These are phyloP conservation scores for Licmophora abbreviata DNA, from an alignment of 108 stramenopile species.

Conservation along the genomic window DNA sequence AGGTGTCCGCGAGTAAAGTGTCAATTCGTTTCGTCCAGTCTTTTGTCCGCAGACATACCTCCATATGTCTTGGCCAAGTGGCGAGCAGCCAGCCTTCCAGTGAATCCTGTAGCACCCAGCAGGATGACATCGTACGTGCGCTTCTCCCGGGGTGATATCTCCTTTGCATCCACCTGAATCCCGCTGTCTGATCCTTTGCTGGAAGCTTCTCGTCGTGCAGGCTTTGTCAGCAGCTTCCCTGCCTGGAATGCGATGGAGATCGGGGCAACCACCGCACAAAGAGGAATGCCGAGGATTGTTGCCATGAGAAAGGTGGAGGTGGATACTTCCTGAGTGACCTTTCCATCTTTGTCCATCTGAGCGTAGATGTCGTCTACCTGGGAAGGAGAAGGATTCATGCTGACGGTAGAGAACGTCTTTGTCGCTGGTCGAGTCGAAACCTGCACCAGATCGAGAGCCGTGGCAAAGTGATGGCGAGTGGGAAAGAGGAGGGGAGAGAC, in stretches of 20 bases:
- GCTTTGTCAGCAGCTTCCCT: conserved; percentile 11
- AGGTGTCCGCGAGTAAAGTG: too few relatives aligned
- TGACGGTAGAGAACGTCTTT: too few relatives aligned
- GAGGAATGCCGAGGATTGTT: conserved; percentile 17
- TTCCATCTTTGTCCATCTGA: conserved; percentile 6
- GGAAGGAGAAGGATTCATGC: too few relatives aligned
- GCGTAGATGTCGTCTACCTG: conserved; percentile 9
- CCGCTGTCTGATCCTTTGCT: conserved; percentile 4
- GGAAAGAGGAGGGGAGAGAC: too few relatives aligned
- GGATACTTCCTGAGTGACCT: conserved; percentile 6
- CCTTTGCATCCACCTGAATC: conserved; percentile 10
- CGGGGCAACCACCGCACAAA: conserved; percentile 27
- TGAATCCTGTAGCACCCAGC: conserved; percentile 86
- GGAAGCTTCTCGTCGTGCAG: conserved; percentile 5
- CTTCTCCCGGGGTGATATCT: conserved; percentile 26
- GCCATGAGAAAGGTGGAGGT: conserved; percentile 4
- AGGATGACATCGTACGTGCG: conserved; percentile 75
- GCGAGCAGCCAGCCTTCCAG: conserved; percentile 62
- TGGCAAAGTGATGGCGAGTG: too few relatives aligned
- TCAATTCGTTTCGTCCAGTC: too few relatives aligned
- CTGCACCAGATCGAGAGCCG: too few relatives aligned
- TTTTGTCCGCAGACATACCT: too few relatives aligned
- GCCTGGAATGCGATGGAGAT: conserved; percentile 34
- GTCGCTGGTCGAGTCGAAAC: too few relatives aligned
- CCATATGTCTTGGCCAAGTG: conserved; percentile 60